Percentiles rank a stretch among this genome's conserved stretches.
phyloP scores from a whole-genome alignment of 805 yeast species.

The Candida loeiensis region DNA sequence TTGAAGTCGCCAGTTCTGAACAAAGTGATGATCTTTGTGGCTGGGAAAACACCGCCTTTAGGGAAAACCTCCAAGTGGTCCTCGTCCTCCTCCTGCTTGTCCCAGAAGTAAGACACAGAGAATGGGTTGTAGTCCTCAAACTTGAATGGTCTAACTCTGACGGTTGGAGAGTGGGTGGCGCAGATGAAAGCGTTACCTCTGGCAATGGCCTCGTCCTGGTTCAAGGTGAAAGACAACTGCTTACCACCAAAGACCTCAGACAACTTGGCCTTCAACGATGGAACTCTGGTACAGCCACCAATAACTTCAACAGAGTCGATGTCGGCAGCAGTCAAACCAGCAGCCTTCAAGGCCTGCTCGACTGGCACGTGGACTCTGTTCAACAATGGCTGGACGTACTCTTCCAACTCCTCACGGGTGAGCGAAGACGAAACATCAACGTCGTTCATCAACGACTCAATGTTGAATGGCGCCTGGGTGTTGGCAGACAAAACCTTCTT shows the following conservation, averaged over 20 bases:
- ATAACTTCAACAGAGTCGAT: constrained; percentile 90
- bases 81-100: constrained; percentile 85
- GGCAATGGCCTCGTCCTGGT: constrained; percentile 99
- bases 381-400: constrained; percentile 76
- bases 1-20: constrained; percentile 88
- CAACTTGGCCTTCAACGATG: constrained; percentile 80
- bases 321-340: constrained; percentile 68
- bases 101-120: constrained; percentile 96
- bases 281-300: constrained; percentile 99
- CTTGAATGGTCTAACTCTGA: constrained; percentile 98
- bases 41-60: constrained; percentile 86
- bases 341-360: constrained; percentile 74
- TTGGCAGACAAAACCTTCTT: constrained; percentile 97
- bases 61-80: constrained; percentile 96
- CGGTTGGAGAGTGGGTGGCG: constrained; percentile 98
- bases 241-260: constrained; percentile 63
- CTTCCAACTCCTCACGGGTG: constrained; percentile 91
- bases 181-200: constrained; percentile 99
- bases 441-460: constrained; percentile 97
- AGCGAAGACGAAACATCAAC: constrained; percentile 89
- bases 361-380: constrained; percentile 74
- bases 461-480: constrained; percentile 87
- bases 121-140: constrained; percentile 91
- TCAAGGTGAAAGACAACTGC: constrained; percentile 82
- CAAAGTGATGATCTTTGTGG: constrained; percentile 91